A percentile compares a stretch with the other conserved stretches of the same genome.
Evolutionary conservation across 2,329 filamentous ascomycete species (phyloP).

Genomic region (Fusarium bulbicola): DNA sequence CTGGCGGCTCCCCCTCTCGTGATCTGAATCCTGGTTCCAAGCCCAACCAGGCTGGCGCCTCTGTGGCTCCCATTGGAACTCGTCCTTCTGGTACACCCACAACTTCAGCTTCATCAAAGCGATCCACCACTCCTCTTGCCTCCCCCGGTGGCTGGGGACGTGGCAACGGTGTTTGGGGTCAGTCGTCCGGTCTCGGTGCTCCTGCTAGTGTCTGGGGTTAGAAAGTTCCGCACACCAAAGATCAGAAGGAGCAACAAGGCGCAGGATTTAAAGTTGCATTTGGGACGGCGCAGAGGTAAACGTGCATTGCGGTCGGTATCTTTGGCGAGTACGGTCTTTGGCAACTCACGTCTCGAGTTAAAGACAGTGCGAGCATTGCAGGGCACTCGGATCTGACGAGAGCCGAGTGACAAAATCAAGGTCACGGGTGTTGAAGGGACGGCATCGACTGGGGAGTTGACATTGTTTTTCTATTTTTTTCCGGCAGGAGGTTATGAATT

Average conservation of each 20-base stretch:
- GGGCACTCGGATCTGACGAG: slow-evolving; percentile 32
- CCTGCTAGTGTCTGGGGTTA: slow-evolving; percentile 96
- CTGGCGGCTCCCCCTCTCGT: slow-evolving; percentile 81
- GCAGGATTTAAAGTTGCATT: slow-evolving; percentile 39
- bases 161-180: slow-evolving; percentile 85
- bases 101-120: slow-evolving; percentile 67
- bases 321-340: slow-evolving; percentile 20
- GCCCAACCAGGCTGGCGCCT: slow-evolving; percentile 63
- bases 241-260: slow-evolving; percentile 8
- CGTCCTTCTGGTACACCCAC: slow-evolving; percentile 73
- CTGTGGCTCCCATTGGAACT: slow-evolving; percentile 93
- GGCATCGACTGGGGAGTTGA: slow-evolving; percentile 44
- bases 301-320: slow-evolving; percentile 35
- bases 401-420: slow-evolving; percentile 31
- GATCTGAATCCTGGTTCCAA: slow-evolving; percentile 64
- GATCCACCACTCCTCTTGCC: slow-evolving; percentile 88
- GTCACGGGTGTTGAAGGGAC: slow-evolving; percentile 33
- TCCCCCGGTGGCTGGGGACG: slow-evolving; percentile 87
- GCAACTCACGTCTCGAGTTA: slow-evolving; percentile 13
- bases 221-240: background rate
- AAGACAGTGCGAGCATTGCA: slow-evolving; percentile 16
- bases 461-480: slow-evolving; percentile 34
- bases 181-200: slow-evolving; percentile 81
- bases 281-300: slow-evolving; percentile 42
- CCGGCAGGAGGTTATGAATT: slow-evolving; percentile 30